Evolutionary conservation across 441 rosid species (phyloP).

Genomic region (Erodium moschatum): DNA sequence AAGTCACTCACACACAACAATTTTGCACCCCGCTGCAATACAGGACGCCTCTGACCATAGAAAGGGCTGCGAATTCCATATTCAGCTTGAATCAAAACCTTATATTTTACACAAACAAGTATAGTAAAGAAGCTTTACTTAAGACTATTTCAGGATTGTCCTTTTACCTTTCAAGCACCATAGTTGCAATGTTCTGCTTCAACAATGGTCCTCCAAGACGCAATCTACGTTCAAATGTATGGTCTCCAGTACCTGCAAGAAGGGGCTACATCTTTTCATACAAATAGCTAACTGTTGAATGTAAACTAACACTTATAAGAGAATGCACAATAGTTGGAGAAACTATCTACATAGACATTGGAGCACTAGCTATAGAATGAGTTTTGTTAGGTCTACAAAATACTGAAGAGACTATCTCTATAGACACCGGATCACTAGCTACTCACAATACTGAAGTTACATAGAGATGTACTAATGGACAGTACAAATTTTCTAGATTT

Average conservation of each 20-base stretch:
- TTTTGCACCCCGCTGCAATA: constrained; percentile 76
- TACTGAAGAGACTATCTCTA: neutral
- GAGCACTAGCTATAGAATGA: neutral
- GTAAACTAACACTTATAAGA: constrained; percentile 8
- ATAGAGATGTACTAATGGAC: neutral
- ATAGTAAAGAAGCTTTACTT: constrained; percentile 19
- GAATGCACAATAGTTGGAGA: neutral
- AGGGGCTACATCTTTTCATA: constrained; percentile 12
- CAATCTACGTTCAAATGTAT: constrained; percentile 71
- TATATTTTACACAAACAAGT: constrained; percentile 16
- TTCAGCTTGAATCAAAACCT: constrained; percentile 24
- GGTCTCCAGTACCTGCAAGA: constrained; percentile 87
- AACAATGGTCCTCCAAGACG: constrained; percentile 86
- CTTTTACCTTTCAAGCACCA: constrained; percentile 83
- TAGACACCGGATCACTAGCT: neutral
- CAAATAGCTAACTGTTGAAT: constrained; percentile 3
- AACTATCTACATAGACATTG: neutral
- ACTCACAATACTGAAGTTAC: neutral
- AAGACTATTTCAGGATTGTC: neutral
- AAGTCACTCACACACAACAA: constrained; percentile 92
- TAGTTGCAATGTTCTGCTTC: constrained; percentile 83
- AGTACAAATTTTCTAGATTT: neutral
- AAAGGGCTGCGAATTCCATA: constrained; percentile 65
- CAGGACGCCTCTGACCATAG: constrained; percentile 84
- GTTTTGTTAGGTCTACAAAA: neutral